Conservation (phyloP, 768 basidiomycete genomes). For the Russula sp. region DNA sequence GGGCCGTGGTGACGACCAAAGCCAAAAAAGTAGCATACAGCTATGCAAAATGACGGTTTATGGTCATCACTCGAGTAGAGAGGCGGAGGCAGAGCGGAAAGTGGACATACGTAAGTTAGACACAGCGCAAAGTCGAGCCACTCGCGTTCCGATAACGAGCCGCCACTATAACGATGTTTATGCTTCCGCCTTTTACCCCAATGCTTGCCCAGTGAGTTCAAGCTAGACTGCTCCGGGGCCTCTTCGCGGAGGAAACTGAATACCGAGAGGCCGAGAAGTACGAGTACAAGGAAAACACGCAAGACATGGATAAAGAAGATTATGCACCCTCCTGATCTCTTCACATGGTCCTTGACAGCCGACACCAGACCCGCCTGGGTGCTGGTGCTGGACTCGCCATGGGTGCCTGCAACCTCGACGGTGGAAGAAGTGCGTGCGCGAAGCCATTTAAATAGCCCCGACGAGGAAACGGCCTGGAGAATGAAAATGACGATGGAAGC, state of each 20-base stretch:
- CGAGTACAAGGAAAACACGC: constrained; percentile 38
- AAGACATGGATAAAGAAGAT: constrained; percentile 43
- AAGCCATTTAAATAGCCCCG: not conserved
- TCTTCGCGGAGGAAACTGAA: constrained; percentile 35
- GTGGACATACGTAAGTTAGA: constrained; percentile 29
- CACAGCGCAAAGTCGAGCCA: constrained; percentile 23
- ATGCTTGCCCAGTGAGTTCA: constrained; percentile 23
- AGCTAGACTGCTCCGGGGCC: not conserved
- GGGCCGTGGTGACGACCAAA: constrained; percentile 16
- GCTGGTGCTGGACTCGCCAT: not conserved
- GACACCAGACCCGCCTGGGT: constrained; percentile 11
- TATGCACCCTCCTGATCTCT: constrained; percentile 37
- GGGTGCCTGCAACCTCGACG: not conserved
- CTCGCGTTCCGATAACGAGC: constrained; percentile 7
- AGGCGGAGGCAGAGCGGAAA: not conserved
- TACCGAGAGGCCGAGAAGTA: constrained; percentile 45
- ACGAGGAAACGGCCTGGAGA: not conserved
- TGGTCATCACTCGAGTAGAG: not conserved
- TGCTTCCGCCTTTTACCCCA: constrained; percentile 27
- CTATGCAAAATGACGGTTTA: constrained; percentile 7
- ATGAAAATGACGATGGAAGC: constrained; percentile 8
- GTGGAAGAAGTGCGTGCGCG: not conserved
- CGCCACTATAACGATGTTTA: not conserved
- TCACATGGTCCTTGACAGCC: constrained; percentile 29
- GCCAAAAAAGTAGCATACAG: constrained; percentile 23